A percentile compares a stretch with the other conserved stretches of the same genome.
phyloP scores from a whole-genome alignment of 1,139 yeast genomes.

The Kluyveromyces marxianus region DNA sequence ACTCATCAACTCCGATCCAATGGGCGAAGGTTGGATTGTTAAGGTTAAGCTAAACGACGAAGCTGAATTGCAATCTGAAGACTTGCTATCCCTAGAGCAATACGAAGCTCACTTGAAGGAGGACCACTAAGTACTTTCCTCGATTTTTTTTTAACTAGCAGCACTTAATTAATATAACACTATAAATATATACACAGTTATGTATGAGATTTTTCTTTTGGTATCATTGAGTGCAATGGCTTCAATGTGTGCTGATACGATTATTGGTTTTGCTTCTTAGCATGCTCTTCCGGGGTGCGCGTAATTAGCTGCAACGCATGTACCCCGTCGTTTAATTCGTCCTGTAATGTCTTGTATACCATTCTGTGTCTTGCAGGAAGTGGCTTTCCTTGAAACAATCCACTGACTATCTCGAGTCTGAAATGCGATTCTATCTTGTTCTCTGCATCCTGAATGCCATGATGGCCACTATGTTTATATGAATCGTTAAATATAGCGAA shows the following conservation, averaged over 20 bases:
- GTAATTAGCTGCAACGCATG: conserved; percentile 89
- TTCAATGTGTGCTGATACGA: not conserved
- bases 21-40: conserved; percentile 92
- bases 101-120: conserved; percentile 59
- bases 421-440: conserved; percentile 85
- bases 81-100: conserved; percentile 46
- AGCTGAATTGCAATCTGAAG: conserved; percentile 28
- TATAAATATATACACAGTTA: not conserved
- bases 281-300: conserved; percentile 61
- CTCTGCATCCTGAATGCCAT: conserved; percentile 66
- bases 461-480: conserved; percentile 82
- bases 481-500: conserved; percentile 73
- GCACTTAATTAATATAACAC: not conserved
- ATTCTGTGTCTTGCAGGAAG: conserved; percentile 76
- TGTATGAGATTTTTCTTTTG: not conserved
- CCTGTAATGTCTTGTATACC: conserved; percentile 60
- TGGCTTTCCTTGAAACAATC: conserved; percentile 55
- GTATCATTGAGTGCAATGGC: not conserved
- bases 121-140: conserved; percentile 23
- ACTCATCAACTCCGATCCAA: conserved; percentile 77
- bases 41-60: conserved; percentile 39
- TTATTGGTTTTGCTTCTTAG: conserved; percentile 19
- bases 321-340: conserved; percentile 68
- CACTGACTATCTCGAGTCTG: conserved; percentile 62
- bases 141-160: not conserved